Conservation (phyloP, 2,329 filamentous ascomycete species). For the Calycina marina region DNA sequence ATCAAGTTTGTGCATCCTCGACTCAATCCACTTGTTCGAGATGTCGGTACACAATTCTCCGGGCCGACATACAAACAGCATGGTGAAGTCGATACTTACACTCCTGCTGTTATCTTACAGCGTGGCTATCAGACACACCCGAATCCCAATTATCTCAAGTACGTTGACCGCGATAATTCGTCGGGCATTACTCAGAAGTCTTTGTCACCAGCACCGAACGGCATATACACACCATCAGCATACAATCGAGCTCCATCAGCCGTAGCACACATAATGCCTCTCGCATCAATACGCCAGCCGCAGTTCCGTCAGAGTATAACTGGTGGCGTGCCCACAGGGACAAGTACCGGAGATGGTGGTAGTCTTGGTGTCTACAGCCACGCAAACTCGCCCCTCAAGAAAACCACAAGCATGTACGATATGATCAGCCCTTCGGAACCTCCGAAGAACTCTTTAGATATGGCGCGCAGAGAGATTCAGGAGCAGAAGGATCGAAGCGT, state of each 20-base stretch:
- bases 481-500: slow-evolving; percentile 18
- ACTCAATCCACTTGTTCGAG: slow-evolving; percentile 64
- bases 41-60: slow-evolving; percentile 67
- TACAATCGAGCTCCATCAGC: slow-evolving; percentile 24
- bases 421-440: slow-evolving; percentile 31
- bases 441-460: slow-evolving; percentile 45
- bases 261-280: slow-evolving; percentile 21
- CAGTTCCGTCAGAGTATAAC: slow-evolving; percentile 31
- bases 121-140: slow-evolving; percentile 69
- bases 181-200: slow-evolving; percentile 19
- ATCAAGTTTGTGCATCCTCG: slow-evolving; percentile 87
- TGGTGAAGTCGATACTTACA: slow-evolving; percentile 40
- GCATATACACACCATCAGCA: slow-evolving; percentile 10
- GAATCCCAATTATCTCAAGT: slow-evolving; percentile 64
- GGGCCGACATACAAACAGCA: slow-evolving; percentile 15
- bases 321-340: slow-evolving; percentile 16
- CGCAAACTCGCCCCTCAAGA: slow-evolving; percentile 70
- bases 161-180: slow-evolving; percentile 52
- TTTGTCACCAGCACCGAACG: slow-evolving; percentile 22
- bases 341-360: slow-evolving; percentile 45
- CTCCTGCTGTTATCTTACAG: slow-evolving; percentile 48
- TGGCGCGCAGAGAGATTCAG: slow-evolving; percentile 30
- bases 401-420: slow-evolving; percentile 50
- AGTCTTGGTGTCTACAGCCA: slow-evolving; percentile 70
- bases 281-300: slow-evolving; percentile 36